Conservation (phyloP, 441 rosid species). For the Metrosideros polymorpha region DNA sequence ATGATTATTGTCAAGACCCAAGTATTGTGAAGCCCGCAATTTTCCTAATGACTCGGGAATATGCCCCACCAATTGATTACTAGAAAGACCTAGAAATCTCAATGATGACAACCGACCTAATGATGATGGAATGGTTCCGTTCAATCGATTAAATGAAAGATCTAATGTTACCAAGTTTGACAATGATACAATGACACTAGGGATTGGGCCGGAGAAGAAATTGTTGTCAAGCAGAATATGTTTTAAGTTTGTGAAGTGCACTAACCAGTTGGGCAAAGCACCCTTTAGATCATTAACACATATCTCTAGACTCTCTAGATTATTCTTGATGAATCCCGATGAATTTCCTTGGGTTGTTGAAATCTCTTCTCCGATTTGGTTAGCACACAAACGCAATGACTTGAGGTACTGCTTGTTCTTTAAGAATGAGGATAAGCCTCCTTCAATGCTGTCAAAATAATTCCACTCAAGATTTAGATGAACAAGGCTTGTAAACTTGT, state of each 20-base stretch:
- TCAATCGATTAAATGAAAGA: accelerated
- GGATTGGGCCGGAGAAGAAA: not conserved
- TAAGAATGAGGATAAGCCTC: not conserved
- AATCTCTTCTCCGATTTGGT: not conserved
- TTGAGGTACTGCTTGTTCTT: not conserved
- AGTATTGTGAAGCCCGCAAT: not conserved
- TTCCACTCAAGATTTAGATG: not conserved
- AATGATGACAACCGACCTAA: not conserved
- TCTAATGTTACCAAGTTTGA: not conserved
- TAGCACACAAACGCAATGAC: not conserved
- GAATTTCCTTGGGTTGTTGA: not conserved
- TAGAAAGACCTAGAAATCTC: accelerated
- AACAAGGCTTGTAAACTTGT: not conserved
- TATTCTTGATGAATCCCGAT: not conserved
- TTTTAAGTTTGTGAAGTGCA: not conserved
- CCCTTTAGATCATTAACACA: accelerated
- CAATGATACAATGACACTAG: not conserved
- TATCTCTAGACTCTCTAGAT: not conserved
- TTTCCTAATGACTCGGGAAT: not conserved
- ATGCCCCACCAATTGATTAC: not conserved
- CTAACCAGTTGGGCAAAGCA: not conserved
- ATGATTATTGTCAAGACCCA: not conserved
- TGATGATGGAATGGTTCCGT: not conserved
- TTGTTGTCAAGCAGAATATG: not conserved
- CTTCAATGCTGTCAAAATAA: not conserved